Evolutionary conservation across 2,329 filamentous ascomycete species (phyloP), one percentile per base, ranked within the genome.

Genomic region (Orbilia brochopaga): DNA sequence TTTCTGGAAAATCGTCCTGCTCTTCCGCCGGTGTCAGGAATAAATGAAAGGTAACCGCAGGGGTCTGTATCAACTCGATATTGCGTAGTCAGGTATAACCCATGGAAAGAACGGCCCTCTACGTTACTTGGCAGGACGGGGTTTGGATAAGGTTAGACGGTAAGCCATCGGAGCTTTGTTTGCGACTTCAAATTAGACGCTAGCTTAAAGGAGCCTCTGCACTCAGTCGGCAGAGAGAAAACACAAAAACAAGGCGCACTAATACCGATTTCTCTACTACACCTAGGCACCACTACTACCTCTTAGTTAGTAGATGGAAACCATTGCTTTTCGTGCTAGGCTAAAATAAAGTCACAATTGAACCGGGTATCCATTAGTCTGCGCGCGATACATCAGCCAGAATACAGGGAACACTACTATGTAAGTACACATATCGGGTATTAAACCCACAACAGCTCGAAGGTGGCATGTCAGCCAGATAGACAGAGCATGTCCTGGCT

Each of bases 1-100:
- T 48, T 60, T 63, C 59, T 72, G 67, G 67, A 72, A 65, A 50
- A 65, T 72, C 60, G 60, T 65, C 67, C 67, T 72, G 57, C 67
- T 64, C 65, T 72, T 72, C 67, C 67, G 67, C 60, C 60, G 55
- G 44, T 57, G 67, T 72, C 51, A 72, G 67, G 40, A 44, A 72
- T 72, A 72, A 51, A 72, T 72, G 60, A 72, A 72, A 52, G 54
- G 55, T 50, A 56, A 44, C 27, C 23, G 19, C 67, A 72, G 60
- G 67, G 67, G 64, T 72, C 46, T 55, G 60, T 48, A 44, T 23
- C 50, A 56, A 27, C 67, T 53, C 21, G 21, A 59, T 40, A 53
- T 55, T 30, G 27, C 37, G 46, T 60, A n/a, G 63, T 64, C 27
- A 21, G 40, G 59, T 50, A 59, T 52, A 35, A 72, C 65, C 67